phyloP scores from a whole-genome alignment of 306 rosid species.

The Hippophae gyantsensis region DNA sequence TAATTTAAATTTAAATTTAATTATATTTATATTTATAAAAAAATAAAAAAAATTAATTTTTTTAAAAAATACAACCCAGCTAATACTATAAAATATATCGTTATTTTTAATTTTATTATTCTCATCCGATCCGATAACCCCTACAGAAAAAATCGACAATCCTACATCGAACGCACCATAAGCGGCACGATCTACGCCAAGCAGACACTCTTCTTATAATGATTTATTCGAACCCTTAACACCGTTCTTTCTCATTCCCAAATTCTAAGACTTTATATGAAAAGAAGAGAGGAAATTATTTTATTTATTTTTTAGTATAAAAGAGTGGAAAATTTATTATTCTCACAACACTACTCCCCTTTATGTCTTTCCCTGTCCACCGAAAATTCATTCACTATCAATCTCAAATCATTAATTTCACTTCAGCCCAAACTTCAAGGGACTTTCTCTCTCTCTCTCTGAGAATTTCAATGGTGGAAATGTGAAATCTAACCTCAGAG shows the following conservation, averaged over 20 bases:
- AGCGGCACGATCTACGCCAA: constrained; percentile 33
- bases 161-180: constrained; percentile 27
- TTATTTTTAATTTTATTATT: too few species aligned
- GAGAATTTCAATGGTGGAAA: constrained; percentile 23
- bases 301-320: not conserved
- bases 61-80: too few species aligned
- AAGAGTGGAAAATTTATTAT: not conserved
- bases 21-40: too few species aligned
- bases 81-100: too few species aligned
- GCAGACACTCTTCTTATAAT: not conserved
- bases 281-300: not conserved
- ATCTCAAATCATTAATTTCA: constrained; percentile 24
- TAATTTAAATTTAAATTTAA: too few species aligned
- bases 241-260: constrained; percentile 9
- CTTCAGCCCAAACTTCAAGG: constrained; percentile 3
- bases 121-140: not conserved
- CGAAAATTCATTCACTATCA: constrained; percentile 10
- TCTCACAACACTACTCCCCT: constrained; percentile 5
- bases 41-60: too few species aligned
- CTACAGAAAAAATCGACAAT: constrained; percentile 7
- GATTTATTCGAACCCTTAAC: not conserved
- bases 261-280: not conserved
- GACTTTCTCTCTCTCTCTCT: constrained; percentile 18
- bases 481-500: constrained; percentile 23
- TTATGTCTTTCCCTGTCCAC: constrained; percentile 25